These are phyloP conservation scores for Protomyces gravidus DNA, from an alignment of 1,139 yeast species.

Conservation along the genomic window DNA sequence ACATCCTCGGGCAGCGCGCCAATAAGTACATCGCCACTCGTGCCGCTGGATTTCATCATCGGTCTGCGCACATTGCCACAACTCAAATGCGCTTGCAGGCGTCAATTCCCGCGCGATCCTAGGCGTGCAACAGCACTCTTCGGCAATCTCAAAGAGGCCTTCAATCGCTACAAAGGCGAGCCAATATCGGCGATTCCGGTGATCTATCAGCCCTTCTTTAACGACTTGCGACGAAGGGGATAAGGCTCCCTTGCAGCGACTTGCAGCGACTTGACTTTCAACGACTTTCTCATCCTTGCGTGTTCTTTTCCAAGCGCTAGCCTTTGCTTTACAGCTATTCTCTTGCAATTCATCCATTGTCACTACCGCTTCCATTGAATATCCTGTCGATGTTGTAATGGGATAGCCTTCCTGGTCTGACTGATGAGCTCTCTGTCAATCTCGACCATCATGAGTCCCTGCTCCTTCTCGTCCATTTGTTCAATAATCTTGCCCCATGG, in stretches of 20 bases:
- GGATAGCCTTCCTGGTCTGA: constrained; percentile 36
- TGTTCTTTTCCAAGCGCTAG: background rate
- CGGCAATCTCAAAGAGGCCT: constrained; percentile 19
- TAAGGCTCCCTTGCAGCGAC: background rate
- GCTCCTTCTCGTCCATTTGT: constrained; percentile 46
- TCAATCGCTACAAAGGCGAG: constrained; percentile 10
- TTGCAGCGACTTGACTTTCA: background rate
- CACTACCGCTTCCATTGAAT: background rate
- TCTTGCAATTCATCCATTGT: background rate
- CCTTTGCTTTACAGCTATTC: background rate
- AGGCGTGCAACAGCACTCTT: constrained; percentile 19
- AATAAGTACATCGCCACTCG: background rate
- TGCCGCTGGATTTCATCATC: constrained; percentile 6
- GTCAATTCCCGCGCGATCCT: constrained; percentile 23
- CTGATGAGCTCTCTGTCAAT: constrained; percentile 54
- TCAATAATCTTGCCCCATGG: constrained; percentile 82
- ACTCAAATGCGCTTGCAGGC: constrained; percentile 24
- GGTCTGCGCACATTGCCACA: constrained; percentile 18
- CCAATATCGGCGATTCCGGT: constrained; percentile 15
- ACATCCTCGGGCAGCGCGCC: background rate
- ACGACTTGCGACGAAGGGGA: constrained; percentile 3
- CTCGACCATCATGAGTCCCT: constrained; percentile 65
- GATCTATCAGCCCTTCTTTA: constrained; percentile 11
- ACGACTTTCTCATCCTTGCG: background rate
- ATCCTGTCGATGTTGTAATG: constrained; percentile 3